Conservation (phyloP, 441 rosid genomes). For the Gossypium davidsonii region DNA sequence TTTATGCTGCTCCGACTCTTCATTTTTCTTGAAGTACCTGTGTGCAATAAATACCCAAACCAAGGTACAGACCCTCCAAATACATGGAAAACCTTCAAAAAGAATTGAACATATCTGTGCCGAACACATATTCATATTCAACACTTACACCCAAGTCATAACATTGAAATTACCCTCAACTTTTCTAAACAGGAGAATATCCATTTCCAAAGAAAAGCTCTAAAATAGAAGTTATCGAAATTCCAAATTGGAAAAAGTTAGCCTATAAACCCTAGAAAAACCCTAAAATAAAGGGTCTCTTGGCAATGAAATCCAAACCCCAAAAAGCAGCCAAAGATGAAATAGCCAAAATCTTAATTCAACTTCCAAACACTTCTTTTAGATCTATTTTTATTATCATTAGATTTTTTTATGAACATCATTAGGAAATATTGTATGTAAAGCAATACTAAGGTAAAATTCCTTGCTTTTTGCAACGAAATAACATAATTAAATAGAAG, state of each 20-base stretch:
- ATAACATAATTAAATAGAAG: neutral
- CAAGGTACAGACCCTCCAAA: neutral
- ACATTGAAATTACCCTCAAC: neutral
- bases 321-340: neutral
- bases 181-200: neutral
- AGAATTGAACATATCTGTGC: neutral
- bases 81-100: neutral
- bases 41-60: neutral
- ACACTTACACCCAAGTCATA: neutral
- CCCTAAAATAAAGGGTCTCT: neutral
- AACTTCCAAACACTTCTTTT: neutral
- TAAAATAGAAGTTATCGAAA: neutral
- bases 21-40: neutral
- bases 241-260: neutral
- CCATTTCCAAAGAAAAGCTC: neutral
- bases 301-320: neutral
- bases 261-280: conserved; percentile 1
- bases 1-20: neutral
- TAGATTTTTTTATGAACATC: neutral
- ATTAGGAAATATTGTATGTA: neutral
- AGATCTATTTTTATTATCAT: neutral
- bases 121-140: neutral
- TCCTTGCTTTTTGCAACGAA: neutral
- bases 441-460: neutral
- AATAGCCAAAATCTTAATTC: neutral